A percentile compares a stretch with the other conserved stretches of the same genome.
phyloP scores from a whole-genome alignment of 768 basidiomycete species.

The Pleurotus salmoneostramineus region DNA sequence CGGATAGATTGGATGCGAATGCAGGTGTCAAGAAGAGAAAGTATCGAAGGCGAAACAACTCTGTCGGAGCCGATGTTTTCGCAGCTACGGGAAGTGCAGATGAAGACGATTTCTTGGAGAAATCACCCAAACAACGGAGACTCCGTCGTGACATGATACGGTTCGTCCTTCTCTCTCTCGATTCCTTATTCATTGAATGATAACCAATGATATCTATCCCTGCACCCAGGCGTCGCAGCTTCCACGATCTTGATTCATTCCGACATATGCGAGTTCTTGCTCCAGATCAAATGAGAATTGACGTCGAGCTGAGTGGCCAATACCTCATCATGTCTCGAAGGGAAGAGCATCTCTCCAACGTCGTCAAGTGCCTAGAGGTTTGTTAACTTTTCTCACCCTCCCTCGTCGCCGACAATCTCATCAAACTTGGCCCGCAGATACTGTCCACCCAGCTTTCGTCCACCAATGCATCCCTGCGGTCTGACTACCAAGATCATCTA shows the following conservation, averaged over 20 bases:
- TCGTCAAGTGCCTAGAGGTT: slow-evolving; percentile 57
- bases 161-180: slow-evolving; percentile 23
- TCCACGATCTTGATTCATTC: slow-evolving; percentile 57
- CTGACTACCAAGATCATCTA: slow-evolving; percentile 54
- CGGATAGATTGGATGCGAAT: background rate
- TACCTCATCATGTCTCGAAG: slow-evolving; percentile 65
- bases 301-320: slow-evolving; percentile 77
- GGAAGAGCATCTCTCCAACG: slow-evolving; percentile 63
- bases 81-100: slow-evolving; percentile 3
- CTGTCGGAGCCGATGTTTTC: background rate
- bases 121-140: background rate
- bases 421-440: slow-evolving; percentile 24
- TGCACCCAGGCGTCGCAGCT: slow-evolving; percentile 52
- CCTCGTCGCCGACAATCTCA: slow-evolving; percentile 7
- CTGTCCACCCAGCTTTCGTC: slow-evolving; percentile 49
- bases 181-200: slow-evolving; percentile 5
- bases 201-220: background rate
- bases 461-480: slow-evolving; percentile 53
- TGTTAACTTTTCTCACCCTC: slow-evolving; percentile 7
- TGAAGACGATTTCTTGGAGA: slow-evolving; percentile 4
- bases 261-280: slow-evolving; percentile 43
- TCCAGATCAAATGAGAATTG: slow-evolving; percentile 67
- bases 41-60: background rate
- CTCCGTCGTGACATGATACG: slow-evolving; percentile 14
- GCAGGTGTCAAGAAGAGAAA: background rate